Evolutionary conservation across 768 basidiomycete species (phyloP), one percentile per base, ranked within the genome.

Genomic region (Thelephora ganbajun): DNA sequence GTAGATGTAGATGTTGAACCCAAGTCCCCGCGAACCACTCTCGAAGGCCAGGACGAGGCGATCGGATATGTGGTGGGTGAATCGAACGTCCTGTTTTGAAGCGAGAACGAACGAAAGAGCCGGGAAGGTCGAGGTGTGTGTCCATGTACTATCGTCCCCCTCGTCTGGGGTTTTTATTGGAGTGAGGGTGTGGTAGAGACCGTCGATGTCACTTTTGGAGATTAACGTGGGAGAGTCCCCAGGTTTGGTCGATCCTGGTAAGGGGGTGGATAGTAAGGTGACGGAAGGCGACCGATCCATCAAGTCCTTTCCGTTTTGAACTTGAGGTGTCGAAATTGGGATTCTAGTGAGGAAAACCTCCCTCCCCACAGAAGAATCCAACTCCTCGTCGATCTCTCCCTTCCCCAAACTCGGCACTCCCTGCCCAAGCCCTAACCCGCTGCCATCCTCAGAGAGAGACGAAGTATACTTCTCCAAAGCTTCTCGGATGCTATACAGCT

Each of bases 61-160:
- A 1, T 63, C 62, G 0, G 72, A 61, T 33, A 78, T 62, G 57
- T 97, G 91, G 57, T 83, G 76, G 1, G 87, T 86, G 65, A 93
- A 91, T 16, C 89, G 78, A 0, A 85, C 79, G 61, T 97, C 90
- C 23, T 77, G 80, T 60, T 97, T 97, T 11, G 88, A 90, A 7
- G 90, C 90, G 44, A 99, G 70, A 35, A 99, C 94, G 59, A 97
- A 99, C 0, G 90, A 76, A 20, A 99, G 73, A 0, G 92, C 94
- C 16, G 85, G 80, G 61, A 78, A 92, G 0, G 94, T 97, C n/a
- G 78, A 71, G 3, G 65, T 64, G 61, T 99, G 94, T 45, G 57
- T 69, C 91, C 87, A 94, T 51, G 16, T 53, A n/a, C n/a, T n/a
- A n/a, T n/a, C n/a, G n/a, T n/a, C 63, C 9, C 39, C 59, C 35